Percentiles rank a stretch among this genome's conserved stretches.
These are phyloP conservation scores for Euphorbia celastroides DNA, from an alignment of 441 rosid species.

Conservation along the genomic window DNA sequence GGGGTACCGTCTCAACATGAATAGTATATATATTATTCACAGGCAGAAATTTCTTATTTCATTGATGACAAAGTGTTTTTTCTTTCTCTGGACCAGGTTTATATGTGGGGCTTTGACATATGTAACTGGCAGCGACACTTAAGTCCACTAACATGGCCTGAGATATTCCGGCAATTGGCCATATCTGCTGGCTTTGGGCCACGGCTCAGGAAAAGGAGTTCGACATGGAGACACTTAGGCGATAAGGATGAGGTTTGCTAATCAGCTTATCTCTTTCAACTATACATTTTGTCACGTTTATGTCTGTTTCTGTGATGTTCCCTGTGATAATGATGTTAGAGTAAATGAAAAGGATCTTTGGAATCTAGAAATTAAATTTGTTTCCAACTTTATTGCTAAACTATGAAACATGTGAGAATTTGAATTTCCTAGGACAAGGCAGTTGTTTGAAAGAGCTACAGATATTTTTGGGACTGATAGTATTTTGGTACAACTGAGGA, in stretches of 20 bases:
- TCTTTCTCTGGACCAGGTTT: too few species aligned
- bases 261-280: neutral
- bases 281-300: conserved; percentile 3
- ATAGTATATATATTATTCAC: too few species aligned
- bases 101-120: conserved; percentile 85
- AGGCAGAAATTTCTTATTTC: too few species aligned
- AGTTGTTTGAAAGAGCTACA: neutral
- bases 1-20: conserved; percentile 57
- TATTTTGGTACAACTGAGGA: neutral
- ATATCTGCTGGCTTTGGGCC: conserved; percentile 89
- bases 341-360: neutral
- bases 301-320: neutral
- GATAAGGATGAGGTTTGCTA: conserved; percentile 69
- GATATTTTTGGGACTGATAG: neutral
- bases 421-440: conserved; percentile 1
- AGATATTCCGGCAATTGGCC: conserved; percentile 78
- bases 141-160: conserved; percentile 83
- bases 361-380: neutral
- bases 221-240: conserved; percentile 36
- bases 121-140: conserved; percentile 67
- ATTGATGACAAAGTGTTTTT: too few species aligned
- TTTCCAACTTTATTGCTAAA: neutral
- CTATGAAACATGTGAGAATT: neutral
- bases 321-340: neutral
- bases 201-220: conserved; percentile 44